Base-by-base conservation (phyloP, 73 alveolate genomes). In the Paraurostyla sp. region DNA sequence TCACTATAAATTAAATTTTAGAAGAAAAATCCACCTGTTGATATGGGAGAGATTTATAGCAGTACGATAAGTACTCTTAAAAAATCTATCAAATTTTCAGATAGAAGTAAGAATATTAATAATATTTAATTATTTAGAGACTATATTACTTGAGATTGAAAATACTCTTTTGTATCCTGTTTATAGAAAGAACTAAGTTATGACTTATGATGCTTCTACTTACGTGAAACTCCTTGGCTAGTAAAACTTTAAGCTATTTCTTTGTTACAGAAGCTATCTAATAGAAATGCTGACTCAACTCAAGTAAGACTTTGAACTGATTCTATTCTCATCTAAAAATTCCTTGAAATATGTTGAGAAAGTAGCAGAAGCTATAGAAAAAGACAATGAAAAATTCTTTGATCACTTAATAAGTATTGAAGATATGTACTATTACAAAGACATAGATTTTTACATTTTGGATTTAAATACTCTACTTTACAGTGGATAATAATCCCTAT, bases 301-400 rank as follows among this genome's bases (percentile, higher is more conserved):
- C 22, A 62, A 59, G 32, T 42, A 83, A 36, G 92, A 83, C 49
- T 83, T 83, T 45, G 92, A 83, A 65, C 0, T 83, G 7, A 83
- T 83, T 30, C 27, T 83, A 36, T 83, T 78, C 40, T 78, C 89
- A 7, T 51, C 89, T 20, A 78, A 78, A 36, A 78, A 50, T 52
- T 43, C 76, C 32, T n/a, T 23, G 7, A 65, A 50, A 54, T 69
- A 62, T 36, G 52, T 45, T 25, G 73, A 63, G 32, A 46, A 38
- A 22, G 65, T 56, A 6, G 92, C 69, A 42, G 92, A 83, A 33
- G 85, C 75, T 7, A 62, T 83, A 6, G 84, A 46, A 13, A 59
- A 83, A 38, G 78, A 69, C 15, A 65, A 51, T 52, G 82, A 45
- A 60, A 43, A 46, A 16, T 25, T 56, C 18, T 83, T 83, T 45